A percentile compares a stretch with the other conserved stretches of the same genome.
Evolutionary conservation across 2,329 filamentous ascomycete genomes (phyloP).

Genomic region (Tolypocladium album): DNA sequence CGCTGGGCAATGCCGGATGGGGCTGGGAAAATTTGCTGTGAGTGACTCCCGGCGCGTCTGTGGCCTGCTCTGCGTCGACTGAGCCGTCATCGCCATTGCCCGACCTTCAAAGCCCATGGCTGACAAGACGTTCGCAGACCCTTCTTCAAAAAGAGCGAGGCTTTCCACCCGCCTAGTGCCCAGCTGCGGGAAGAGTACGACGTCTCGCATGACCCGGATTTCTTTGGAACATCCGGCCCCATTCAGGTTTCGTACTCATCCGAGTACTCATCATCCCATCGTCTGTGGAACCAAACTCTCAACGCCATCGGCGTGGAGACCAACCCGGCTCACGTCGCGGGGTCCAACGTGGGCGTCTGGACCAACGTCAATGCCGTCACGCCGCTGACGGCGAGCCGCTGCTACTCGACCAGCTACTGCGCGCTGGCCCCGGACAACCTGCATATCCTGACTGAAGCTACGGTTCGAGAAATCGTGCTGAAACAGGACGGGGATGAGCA

Average conservation of each 20-base stretch:
- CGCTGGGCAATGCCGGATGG: constrained; percentile 49
- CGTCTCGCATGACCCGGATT: constrained; percentile 24
- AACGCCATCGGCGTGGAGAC: constrained; percentile 28
- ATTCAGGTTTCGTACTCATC: constrained; percentile 35
- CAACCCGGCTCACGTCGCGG: constrained; percentile 34
- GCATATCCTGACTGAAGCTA: constrained; percentile 19
- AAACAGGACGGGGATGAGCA: constrained; percentile 8
- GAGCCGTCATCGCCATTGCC: neutral
- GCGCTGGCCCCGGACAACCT: constrained; percentile 31
- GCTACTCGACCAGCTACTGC: constrained; percentile 36
- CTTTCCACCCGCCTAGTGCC: constrained; percentile 29
- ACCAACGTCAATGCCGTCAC: constrained; percentile 38
- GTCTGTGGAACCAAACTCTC: constrained; percentile 36
- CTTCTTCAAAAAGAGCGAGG: constrained; percentile 39
- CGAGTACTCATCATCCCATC: constrained; percentile 28
- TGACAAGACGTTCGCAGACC: constrained; percentile 20
- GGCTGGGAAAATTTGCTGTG: constrained; percentile 33
- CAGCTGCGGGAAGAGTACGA: constrained; percentile 21
- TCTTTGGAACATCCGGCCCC: constrained; percentile 33
- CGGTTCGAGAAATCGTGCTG: constrained; percentile 15
- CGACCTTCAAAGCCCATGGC: neutral
- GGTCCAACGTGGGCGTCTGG: constrained; percentile 38
- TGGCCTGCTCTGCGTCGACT: neutral
- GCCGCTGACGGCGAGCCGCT: constrained; percentile 31
- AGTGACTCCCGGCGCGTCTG: constrained; percentile 6